Conservation (phyloP, 768 basidiomycete genomes). For the Russula vinacea region DNA sequence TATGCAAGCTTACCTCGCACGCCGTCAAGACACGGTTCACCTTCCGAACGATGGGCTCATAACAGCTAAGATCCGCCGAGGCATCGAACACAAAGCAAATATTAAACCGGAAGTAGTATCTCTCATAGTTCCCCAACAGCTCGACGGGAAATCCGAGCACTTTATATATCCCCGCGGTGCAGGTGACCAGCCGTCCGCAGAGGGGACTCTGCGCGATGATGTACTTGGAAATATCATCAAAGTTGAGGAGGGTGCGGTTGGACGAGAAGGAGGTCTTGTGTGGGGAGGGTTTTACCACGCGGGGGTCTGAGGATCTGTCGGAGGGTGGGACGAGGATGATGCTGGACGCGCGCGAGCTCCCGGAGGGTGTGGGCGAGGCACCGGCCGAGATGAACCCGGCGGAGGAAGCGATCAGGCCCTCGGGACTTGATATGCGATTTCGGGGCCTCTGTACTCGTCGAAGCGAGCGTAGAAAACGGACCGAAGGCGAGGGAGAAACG, state of each 20-base stretch:
- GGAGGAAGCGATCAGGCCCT: slow-evolving; percentile 66
- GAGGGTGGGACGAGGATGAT: slow-evolving; percentile 43
- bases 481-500: slow-evolving; percentile 73
- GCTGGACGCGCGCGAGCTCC: slow-evolving; percentile 52
- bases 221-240: slow-evolving; percentile 89
- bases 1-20: slow-evolving; percentile 72
- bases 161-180: slow-evolving; percentile 74
- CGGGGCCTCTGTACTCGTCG: slow-evolving; percentile 79
- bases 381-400: slow-evolving; percentile 32
- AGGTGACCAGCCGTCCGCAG: slow-evolving; percentile 86
- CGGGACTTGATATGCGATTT: slow-evolving; percentile 94
- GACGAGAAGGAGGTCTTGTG: slow-evolving; percentile 45
- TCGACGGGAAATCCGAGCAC: slow-evolving; percentile 91
- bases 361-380: slow-evolving; percentile 39
- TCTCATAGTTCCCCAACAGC: slow-evolving; percentile 65
- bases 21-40: slow-evolving; percentile 82
- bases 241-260: slow-evolving; percentile 69
- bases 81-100: slow-evolving; percentile 95
- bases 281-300: slow-evolving; percentile 38
- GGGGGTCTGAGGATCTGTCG: slow-evolving; percentile 44
- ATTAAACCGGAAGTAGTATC: slow-evolving; percentile 92
- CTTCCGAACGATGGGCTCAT: slow-evolving; percentile 94
- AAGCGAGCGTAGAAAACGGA: slow-evolving; percentile 95
- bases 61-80: slow-evolving; percentile 87
- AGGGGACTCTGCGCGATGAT: slow-evolving; percentile 85